Percentiles rank a stretch among this genome's conserved stretches.
Evolutionary conservation across 805 yeast species (phyloP).

Genomic region (Saccharomycopsis selenospora): DNA sequence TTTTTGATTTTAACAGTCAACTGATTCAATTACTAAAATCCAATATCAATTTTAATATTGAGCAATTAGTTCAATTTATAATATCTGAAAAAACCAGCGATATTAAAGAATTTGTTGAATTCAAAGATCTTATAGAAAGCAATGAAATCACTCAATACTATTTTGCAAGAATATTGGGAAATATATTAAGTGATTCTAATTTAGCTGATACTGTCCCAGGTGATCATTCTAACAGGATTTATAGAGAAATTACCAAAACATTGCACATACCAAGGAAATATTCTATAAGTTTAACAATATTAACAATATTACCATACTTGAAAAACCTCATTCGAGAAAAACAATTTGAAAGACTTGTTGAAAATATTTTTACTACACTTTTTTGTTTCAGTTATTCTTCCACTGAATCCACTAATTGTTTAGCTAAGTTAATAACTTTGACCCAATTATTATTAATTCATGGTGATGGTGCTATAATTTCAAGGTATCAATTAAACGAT

Average conservation of each 20-base stretch:
- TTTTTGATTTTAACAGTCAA: not conserved
- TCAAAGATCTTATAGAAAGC: not conserved
- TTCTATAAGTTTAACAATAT: too few relatives aligned
- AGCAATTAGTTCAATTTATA: not conserved
- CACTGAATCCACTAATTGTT: too few relatives aligned
- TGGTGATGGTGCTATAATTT: constrained; percentile 35
- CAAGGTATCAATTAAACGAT: constrained; percentile 53
- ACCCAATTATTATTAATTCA: constrained; percentile 1
- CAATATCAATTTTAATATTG: not conserved
- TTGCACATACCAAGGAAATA: too few relatives aligned
- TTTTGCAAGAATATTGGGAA: constrained; percentile 1
- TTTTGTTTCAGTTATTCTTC: too few relatives aligned
- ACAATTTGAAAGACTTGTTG: too few relatives aligned
- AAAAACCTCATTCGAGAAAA: too few relatives aligned
- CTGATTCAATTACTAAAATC: not conserved
- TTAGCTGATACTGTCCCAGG: too few relatives aligned
- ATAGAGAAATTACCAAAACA: too few relatives aligned
- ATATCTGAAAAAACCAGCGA: not conserved
- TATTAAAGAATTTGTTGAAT: not conserved
- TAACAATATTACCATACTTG: too few relatives aligned
- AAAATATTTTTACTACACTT: too few relatives aligned
- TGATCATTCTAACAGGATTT: too few relatives aligned
- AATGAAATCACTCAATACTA: not conserved
- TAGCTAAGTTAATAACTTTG: not conserved
- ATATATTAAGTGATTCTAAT: too few relatives aligned